Evolutionary conservation across 352 stramenopile genomes (phyloP).

Genomic region (Peronospora destructor): DNA sequence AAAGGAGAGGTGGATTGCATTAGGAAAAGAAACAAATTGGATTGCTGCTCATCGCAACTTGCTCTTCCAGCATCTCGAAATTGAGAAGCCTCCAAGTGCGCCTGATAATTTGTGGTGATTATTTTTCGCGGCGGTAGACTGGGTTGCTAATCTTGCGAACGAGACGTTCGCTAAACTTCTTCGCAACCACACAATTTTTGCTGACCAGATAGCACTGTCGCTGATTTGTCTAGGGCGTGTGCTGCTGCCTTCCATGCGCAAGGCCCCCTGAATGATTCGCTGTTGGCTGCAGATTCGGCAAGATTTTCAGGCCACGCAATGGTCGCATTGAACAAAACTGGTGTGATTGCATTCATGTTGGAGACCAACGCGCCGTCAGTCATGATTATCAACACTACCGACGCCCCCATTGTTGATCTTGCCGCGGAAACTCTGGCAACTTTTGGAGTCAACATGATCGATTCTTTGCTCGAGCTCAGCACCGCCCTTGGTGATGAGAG

Average conservation of each 20-base stretch:
- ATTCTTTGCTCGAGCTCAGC: constrained; percentile 35
- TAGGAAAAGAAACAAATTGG: constrained; percentile 43
- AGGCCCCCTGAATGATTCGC: constrained; percentile 12
- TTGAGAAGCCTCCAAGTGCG: constrained; percentile 18
- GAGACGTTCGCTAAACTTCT: constrained; percentile 32
- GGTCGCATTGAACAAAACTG: constrained; percentile 27
- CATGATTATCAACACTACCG: constrained; percentile 24
- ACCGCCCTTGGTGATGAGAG: constrained; percentile 9
- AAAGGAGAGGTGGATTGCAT: constrained; percentile 24
- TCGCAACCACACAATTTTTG: constrained; percentile 18
- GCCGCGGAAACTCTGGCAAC: constrained; percentile 27
- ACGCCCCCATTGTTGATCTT: constrained; percentile 33
- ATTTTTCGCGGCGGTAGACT: constrained; percentile 45
- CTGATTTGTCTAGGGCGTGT: constrained; percentile 26
- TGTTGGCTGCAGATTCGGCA: constrained; percentile 11
- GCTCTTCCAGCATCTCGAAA: constrained; percentile 38
- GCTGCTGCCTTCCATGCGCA: constrained; percentile 33
- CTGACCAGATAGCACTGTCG: constrained; percentile 24
- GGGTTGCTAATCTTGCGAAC: constrained; percentile 35
- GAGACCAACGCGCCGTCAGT: constrained; percentile 24
- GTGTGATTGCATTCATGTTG: constrained; percentile 35
- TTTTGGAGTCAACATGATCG: constrained; percentile 36
- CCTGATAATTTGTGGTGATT: constrained; percentile 54
- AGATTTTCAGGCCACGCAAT: constrained; percentile 26
- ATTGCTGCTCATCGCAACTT: constrained; percentile 45